Percentiles rank a stretch among this genome's conserved stretches.
phyloP scores from a whole-genome alignment of 352 stramenopile species.

The Phytophthora melonis region DNA sequence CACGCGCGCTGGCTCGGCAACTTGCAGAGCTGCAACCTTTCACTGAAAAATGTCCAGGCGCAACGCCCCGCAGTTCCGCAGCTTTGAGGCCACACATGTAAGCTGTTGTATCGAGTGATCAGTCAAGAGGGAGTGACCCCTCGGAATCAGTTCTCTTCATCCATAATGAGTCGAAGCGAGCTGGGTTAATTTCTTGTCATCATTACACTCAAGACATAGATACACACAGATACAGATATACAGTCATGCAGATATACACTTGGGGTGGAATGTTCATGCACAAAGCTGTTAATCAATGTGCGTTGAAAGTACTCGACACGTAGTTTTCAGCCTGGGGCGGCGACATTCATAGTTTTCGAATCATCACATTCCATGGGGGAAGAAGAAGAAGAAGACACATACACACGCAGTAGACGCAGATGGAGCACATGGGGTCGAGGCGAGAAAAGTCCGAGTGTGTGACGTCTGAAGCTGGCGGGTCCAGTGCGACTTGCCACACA shows the following conservation, averaged over 20 bases:
- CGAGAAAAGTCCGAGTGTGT: constrained; percentile 26
- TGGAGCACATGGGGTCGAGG: constrained; percentile 1
- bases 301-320: constrained; percentile 85
- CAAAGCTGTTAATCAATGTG: constrained; percentile 84
- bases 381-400: constrained; percentile 6
- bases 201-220: constrained; percentile 74
- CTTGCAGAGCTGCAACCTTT: constrained; percentile 17
- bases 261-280: constrained; percentile 84
- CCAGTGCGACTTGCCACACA: not conserved
- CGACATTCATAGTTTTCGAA: constrained; percentile 90
- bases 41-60: constrained; percentile 27
- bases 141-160: constrained; percentile 92
- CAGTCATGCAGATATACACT: constrained; percentile 32
- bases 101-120: constrained; percentile 61
- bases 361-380: constrained; percentile 78
- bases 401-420: constrained; percentile 15
- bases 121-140: constrained; percentile 91
- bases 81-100: constrained; percentile 1
- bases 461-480: not conserved
- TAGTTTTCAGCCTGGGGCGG: constrained; percentile 85
- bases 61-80: constrained; percentile 4
- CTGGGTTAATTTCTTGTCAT: constrained; percentile 90
- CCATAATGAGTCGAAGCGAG: constrained; percentile 87
- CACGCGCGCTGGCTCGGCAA: not conserved
- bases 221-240: constrained; percentile 7